Percentiles rank a stretch among this genome's conserved stretches.
Conservation (phyloP, 2,329 filamentous ascomycete genomes). For the Trichoderma sp. region DNA sequence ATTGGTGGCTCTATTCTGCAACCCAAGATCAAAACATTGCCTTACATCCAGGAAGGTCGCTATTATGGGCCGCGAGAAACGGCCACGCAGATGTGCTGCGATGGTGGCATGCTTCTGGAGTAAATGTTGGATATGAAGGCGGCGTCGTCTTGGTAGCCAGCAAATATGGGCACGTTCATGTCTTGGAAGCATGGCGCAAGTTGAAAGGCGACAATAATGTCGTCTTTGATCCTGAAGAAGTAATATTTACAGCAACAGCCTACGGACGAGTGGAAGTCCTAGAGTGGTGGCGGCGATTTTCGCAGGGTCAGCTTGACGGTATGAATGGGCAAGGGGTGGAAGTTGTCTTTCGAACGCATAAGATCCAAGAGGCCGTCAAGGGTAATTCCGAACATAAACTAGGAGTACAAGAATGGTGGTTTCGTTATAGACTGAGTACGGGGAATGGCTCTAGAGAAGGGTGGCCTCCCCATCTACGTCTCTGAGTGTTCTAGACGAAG, state of each 20-base stretch:
- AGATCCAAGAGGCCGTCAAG: conserved; percentile 92
- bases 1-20: conserved; percentile 86
- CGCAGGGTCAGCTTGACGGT: conserved; percentile 57
- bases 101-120: conserved; percentile 86
- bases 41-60: conserved; percentile 81
- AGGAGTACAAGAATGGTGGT: conserved; percentile 84
- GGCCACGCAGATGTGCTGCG: conserved; percentile 76
- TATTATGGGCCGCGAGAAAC: conserved; percentile 81
- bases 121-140: conserved; percentile 79
- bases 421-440: conserved; percentile 77
- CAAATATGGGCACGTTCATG: conserved; percentile 80
- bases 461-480: conserved; percentile 81
- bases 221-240: conserved; percentile 75
- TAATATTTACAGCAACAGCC: conserved; percentile 84
- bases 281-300: conserved; percentile 87
- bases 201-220: conserved; percentile 68
- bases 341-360: conserved; percentile 92
- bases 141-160: conserved; percentile 82
- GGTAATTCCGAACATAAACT: conserved; percentile 76
- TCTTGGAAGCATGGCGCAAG: conserved; percentile 79
- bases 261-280: conserved; percentile 82
- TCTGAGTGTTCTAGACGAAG: conserved; percentile 49
- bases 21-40: conserved; percentile 60
- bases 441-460: conserved; percentile 82
- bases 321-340: conserved; percentile 62